Evolutionary conservation across 495 filamentous ascomycete genomes (phyloP), one percentile per base, ranked within the genome.

Genomic region (Penicillium angulare): DNA sequence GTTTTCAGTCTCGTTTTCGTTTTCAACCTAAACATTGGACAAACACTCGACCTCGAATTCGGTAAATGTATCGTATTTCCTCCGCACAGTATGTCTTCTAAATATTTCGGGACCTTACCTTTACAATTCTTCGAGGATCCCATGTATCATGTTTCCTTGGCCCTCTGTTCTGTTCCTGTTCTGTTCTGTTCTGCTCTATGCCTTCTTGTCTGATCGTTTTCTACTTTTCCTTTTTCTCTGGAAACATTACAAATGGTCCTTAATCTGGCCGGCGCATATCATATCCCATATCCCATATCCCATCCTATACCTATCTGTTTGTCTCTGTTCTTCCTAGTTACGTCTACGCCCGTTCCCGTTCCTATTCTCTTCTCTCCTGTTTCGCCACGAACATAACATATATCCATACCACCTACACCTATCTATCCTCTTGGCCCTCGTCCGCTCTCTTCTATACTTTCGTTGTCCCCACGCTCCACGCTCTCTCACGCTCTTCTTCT

Each of bases 121-220:
- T n/a, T n/a, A n/a, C n/a, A n/a, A n/a, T n/a, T n/a, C n/a, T n/a
- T n/a, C 23, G 38, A 46, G 47, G 57, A 52, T 59, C 56, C 61
- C 51, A 55, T 65, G 60, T 63, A 65, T 64, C 58, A 63, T 63
- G 56, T 63, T 40, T 60, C 55, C 47, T 63, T 68, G 65, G 60
- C 60, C 59, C 55, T 29, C 26, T 47, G 43, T 51, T 61, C 50
- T 50, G 41, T 67, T 55, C 48, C 27, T 45, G 43, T 50, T 47
- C 50, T 20, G 45, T 34, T 53, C 43, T 45, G 43, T 34, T 53
- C 47, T 22, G 33, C 21, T 24, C 34, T 34, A 43, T 32, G 44
- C 39, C n/a, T 49, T 6, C 42, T 55, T 27, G 17, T 60, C 31
- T 53, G 23, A 23, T 50, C 7, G 27, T 22, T 35, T 48, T 51